phyloP scores from a whole-genome alignment of 768 basidiomycete species.

The Tylopilus felleus region DNA sequence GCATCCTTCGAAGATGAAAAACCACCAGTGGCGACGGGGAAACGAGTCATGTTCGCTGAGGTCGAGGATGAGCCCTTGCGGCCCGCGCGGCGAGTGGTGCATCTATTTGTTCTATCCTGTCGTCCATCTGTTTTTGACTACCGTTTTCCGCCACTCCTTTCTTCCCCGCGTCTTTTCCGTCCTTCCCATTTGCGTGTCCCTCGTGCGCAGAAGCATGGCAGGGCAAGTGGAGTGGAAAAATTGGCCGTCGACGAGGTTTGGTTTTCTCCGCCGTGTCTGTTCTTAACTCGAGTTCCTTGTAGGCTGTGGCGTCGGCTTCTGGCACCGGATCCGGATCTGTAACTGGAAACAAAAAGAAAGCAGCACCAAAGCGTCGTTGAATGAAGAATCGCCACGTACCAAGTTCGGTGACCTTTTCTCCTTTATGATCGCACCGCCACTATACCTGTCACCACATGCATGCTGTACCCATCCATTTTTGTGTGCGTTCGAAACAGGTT shows the following conservation, averaged over 20 bases:
- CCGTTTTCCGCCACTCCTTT: background rate
- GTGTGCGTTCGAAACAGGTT: background rate
- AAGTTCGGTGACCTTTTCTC: background rate
- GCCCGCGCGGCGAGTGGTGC: slow-evolving; percentile 29
- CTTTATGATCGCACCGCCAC: background rate
- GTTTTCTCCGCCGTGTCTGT: background rate
- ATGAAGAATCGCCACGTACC: background rate
- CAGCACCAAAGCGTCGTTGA: slow-evolving; percentile 24
- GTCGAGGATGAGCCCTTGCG: slow-evolving; percentile 21
- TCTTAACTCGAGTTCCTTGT: slow-evolving; percentile 4
- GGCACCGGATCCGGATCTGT: background rate
- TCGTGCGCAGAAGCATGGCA: slow-evolving; percentile 24
- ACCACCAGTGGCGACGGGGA: slow-evolving; percentile 16
- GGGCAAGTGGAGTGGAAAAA: slow-evolving; percentile 13
- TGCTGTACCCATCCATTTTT: background rate
- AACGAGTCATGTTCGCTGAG: slow-evolving; percentile 24
- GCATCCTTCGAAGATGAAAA: slow-evolving; percentile 22
- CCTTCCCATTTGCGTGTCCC: background rate
- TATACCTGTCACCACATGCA: background rate
- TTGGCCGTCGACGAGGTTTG: slow-evolving; percentile 23
- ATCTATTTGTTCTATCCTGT: background rate
- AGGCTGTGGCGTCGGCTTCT: slow-evolving; percentile 1
- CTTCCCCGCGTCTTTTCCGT: background rate
- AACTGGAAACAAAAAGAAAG: slow-evolving; percentile 18
- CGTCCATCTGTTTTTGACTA: background rate